Evolutionary conservation across 768 basidiomycete species (phyloP), one percentile per base, ranked within the genome.

Genomic region (Mycena floridula): DNA sequence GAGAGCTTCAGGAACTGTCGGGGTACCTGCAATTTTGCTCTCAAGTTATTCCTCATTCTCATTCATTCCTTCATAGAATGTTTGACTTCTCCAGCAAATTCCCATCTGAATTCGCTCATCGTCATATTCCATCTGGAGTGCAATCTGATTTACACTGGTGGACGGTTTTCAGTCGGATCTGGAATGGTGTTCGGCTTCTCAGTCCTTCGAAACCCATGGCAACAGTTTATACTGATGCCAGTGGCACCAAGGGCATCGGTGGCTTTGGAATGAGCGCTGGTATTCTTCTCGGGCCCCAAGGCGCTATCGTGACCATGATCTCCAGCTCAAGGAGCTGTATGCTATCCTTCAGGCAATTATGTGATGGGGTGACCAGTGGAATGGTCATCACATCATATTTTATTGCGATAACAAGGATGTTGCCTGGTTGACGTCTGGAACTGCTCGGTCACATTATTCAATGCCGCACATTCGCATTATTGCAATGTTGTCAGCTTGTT

Each of bases 21-120:
- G 65, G 68, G 2, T 63, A 53, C 46, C 56, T 70, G 2, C 59
- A 62, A 30, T 70, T 70, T 42, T 40, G 51, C 2, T 59, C 60
- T 0, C 62, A 63, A 36, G 67, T 68, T 13, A 60, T 67, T 22
- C 66, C 64, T 0, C 40, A 30, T 7, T 59, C 59, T 0, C 51
- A 54, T 4, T 37, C 62, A 0, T 68, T 62, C 43, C 40, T 67
- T 11, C 55, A 55, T 2, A 45, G 52, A 8, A 44, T 67, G 13
- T 50, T 56, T 37, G 49, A 62, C 23, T 67, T 67, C 47, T 54
- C 57, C 1, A 38, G 47, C 3, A 53, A 49, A 5, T 66, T 65
- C 49, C 30, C 39, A 0, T 55, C 61, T 2, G 40, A 52, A 0
- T 57, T 51, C 42, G 8, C 50, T 1, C 28, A 25, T 15, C 58